Conservation (phyloP, 2,329 filamentous ascomycete species). For the Trichoderma polysporum region DNA sequence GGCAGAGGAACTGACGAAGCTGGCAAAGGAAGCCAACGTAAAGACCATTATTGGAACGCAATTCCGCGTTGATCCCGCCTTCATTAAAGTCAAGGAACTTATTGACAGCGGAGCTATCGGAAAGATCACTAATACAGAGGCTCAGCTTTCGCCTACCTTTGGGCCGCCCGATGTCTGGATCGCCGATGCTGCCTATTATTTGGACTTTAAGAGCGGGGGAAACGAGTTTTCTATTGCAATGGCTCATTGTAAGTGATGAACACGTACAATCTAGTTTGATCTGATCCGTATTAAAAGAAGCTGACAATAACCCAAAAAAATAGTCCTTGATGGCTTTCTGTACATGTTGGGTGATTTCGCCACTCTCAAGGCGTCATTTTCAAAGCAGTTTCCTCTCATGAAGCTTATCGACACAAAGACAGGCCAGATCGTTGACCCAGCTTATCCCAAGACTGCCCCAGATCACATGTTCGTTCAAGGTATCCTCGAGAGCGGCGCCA, state of each 20-base stretch:
- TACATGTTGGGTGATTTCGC: slow-evolving; percentile 16
- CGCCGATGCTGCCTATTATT: slow-evolving; percentile 25
- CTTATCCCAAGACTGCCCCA: slow-evolving; percentile 31
- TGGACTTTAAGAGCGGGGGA: slow-evolving; percentile 29
- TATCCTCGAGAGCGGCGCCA: slow-evolving; percentile 31
- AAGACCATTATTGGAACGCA: slow-evolving; percentile 49
- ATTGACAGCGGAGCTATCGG: slow-evolving; percentile 21
- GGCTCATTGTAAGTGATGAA: slow-evolving; percentile 18
- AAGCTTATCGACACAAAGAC: slow-evolving; percentile 27
- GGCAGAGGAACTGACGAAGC: slow-evolving; percentile 40
- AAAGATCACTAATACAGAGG: slow-evolving; percentile 16
- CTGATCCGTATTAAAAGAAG: not conserved
- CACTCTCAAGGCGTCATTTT: slow-evolving; percentile 27
- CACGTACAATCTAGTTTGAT: too few species aligned
- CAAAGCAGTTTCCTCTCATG: slow-evolving; percentile 26
- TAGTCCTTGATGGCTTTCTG: slow-evolving; percentile 25
- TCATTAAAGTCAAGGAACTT: slow-evolving; percentile 23
- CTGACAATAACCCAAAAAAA: not conserved
- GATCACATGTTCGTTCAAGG: slow-evolving; percentile 40
- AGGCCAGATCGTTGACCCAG: slow-evolving; percentile 28
- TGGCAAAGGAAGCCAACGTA: slow-evolving; percentile 35
- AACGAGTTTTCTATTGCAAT: slow-evolving; percentile 29
- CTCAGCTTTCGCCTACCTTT: not conserved
- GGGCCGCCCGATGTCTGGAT: slow-evolving; percentile 22
- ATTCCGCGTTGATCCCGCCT: slow-evolving; percentile 42